Evolutionary conservation across 140 eudicot species (phyloP), one percentile per base, ranked within the genome.

Genomic region (Flaveria floridana): DNA sequence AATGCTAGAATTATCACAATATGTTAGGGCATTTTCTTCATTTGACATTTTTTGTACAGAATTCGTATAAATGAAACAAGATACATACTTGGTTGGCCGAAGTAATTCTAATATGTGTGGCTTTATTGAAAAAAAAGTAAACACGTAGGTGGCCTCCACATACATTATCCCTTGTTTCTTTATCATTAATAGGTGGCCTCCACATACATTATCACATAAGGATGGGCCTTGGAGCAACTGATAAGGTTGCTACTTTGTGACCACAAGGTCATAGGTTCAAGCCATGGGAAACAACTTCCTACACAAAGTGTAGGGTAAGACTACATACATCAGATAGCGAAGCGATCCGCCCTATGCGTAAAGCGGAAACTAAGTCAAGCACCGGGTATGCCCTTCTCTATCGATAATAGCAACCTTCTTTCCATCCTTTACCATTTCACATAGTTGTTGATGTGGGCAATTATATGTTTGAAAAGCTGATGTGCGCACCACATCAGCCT

Each of bases 371-470:
- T 34, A 34, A 34, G 41, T 34, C 41, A 34, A 34, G 41, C 41
- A 34, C 41, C 41, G 4, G 1, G 1, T 34, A 34, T 6, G 41
- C 8, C 41, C 1, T 34, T 50, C 1, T 50, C 13, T 11, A 50
- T 50, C 61, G n/a, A 53, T 53, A 4, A 53, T 53, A 53, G 11
- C 61, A 53, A 53, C 34, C 5, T 20, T 20, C 34, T 57, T 57
- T 57, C 21, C 65, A 57, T 21, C 15, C 34, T 57, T 57, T 57
- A 11, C 9, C 67, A 23, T 61, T 61, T 61, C 68, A 28, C 68
- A 26, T 62, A 62, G 19, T 16, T 61, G 9, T n/a, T 10, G 16
- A 61, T 61, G 9, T 61, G 67, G 67, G 6, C 9, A 20, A 16
- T 53, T 53, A 7, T 14, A 52, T 15, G 23, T n/a, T 7, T 16